These are phyloP conservation scores for Pseudocercospora musae DNA, from an alignment of 2,329 filamentous ascomycete species.

Conservation along the genomic window DNA sequence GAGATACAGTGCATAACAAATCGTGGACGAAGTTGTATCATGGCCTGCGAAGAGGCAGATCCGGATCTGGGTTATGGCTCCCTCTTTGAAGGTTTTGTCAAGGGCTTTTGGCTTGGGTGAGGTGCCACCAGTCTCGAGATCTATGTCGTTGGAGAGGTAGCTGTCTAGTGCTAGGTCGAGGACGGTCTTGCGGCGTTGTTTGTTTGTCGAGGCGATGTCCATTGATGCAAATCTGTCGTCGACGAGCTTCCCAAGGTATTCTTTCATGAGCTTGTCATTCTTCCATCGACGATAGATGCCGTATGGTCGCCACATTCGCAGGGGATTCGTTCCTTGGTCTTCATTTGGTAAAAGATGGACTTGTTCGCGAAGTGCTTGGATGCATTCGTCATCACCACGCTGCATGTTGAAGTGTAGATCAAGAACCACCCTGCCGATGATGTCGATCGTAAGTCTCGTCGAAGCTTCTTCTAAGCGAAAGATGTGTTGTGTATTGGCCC, in stretches of 20 bases:
- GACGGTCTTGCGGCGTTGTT: constrained; percentile 20
- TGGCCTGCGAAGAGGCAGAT: constrained; percentile 42
- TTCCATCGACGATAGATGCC: constrained; percentile 23
- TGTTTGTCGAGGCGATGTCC: constrained; percentile 25
- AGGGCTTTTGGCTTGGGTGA: constrained; percentile 21
- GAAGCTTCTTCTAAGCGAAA: constrained; percentile 42
- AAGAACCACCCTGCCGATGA: constrained; percentile 42
- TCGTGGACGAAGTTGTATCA: constrained; percentile 37
- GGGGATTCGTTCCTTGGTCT: constrained; percentile 8
- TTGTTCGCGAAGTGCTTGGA: constrained; percentile 38
- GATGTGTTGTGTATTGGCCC: constrained; percentile 37
- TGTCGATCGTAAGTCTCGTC: constrained; percentile 41
- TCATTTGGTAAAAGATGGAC: constrained; percentile 27
- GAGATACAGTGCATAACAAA: constrained; percentile 39
- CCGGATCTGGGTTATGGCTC: constrained; percentile 35
- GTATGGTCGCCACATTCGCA: constrained; percentile 20
- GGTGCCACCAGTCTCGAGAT: constrained; percentile 9
- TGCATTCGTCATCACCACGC: constrained; percentile 34
- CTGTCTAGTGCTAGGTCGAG: constrained; percentile 35
- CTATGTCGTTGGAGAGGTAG: constrained; percentile 30
- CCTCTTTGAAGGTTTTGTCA: constrained; percentile 34
- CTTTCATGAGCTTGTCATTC: constrained; percentile 22
- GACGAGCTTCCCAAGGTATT: constrained; percentile 32
- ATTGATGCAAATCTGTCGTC: constrained; percentile 34
- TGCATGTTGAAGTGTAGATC: constrained; percentile 40